Evolutionary conservation across 2,329 filamentous ascomycete genomes (phyloP), one percentile per base, ranked within the genome.

Genomic region (Aureobasidium subglaciale): DNA sequence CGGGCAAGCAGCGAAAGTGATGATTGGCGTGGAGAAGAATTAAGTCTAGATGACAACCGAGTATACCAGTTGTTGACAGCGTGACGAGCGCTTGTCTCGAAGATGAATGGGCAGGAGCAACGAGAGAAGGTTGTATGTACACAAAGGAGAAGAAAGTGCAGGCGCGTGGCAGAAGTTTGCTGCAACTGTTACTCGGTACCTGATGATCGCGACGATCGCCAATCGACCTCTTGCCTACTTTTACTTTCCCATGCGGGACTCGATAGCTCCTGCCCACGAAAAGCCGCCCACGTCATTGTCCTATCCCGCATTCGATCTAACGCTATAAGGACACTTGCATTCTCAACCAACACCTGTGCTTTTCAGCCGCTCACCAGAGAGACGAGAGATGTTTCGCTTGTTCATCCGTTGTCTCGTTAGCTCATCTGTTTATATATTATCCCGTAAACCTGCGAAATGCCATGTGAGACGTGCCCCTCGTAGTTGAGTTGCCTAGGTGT

Each of bases 301-400:
- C 46, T 50, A 50, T 50, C 46, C 32, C 46, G 34, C 46, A 50
- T 16, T 18, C n/a, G 16, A 50, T 22, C 46, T 50, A 50, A 50
- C 46, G 34, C 34, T 10, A 13, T 50, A 15, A 6, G 15, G 43
- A 48, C 43, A 35, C 43, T 35, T 48, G 34, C 46, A 30, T 40
- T 11, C 48, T 52, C 48, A 52, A 52, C 48, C 48, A 52, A 30
- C 48, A 52, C 48, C 48, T 52, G 48, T 52, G 48, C 48, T 40
- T 45, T 43, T 27, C 48, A 41, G 24, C 48, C 16, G 48, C 18
- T 52, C 35, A 32, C 7, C 25, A 24, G 27, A 11, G 27, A 11
- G 11, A 52, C 9, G 22, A 27, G n/a, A 50, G 11, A 18, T 8
- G 32, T 32, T 18, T 52, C 35, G 48, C 48, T 52, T 50, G 46